phyloP scores from a whole-genome alignment of 2,329 filamentous ascomycete genomes.

The Neoascochyta sp. region DNA sequence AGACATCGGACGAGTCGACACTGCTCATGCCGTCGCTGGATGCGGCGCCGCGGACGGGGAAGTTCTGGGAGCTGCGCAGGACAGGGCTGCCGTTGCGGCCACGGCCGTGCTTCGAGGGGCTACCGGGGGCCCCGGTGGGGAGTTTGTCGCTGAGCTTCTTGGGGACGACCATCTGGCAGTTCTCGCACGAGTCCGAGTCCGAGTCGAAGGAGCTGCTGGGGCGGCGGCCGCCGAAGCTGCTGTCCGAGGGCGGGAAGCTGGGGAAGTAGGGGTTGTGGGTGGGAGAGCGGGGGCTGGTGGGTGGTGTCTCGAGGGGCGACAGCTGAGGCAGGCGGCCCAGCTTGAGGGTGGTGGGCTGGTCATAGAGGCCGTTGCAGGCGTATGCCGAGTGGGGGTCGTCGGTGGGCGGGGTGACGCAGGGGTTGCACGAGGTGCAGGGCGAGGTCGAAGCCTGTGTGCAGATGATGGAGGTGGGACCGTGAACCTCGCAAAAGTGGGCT shows the following conservation, averaged over 20 bases:
- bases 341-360: conserved; percentile 30
- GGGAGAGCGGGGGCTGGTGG: conserved; percentile 40
- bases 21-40: conserved; percentile 30
- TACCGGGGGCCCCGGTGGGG: conserved; percentile 52
- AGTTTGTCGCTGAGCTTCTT: conserved; percentile 53
- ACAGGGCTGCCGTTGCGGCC: conserved; percentile 53
- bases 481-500: conserved; percentile 61
- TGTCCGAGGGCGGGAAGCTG: conserved; percentile 29
- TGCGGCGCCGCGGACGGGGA: conserved; percentile 47
- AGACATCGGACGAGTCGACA: conserved; percentile 36
- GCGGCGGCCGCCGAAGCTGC: conserved; percentile 30
- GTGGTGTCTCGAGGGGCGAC: conserved; percentile 41
- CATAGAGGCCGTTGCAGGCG: conserved; percentile 34
- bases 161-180: conserved; percentile 55
- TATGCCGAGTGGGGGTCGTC: conserved; percentile 34
- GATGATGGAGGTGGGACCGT: conserved; percentile 60
- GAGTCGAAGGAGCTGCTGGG: conserved; percentile 40
- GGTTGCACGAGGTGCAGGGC: conserved; percentile 52
- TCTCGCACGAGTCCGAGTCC: conserved; percentile 55
- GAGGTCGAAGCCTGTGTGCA: conserved; percentile 57
- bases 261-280: conserved; percentile 51
- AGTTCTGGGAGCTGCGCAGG: conserved; percentile 52
- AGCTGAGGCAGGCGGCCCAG: conserved; percentile 33
- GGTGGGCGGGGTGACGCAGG: conserved; percentile 43
- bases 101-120: conserved; percentile 47